phyloP scores from a whole-genome alignment of 2,329 filamentous ascomycete species.

The Cercospora citrullina region DNA sequence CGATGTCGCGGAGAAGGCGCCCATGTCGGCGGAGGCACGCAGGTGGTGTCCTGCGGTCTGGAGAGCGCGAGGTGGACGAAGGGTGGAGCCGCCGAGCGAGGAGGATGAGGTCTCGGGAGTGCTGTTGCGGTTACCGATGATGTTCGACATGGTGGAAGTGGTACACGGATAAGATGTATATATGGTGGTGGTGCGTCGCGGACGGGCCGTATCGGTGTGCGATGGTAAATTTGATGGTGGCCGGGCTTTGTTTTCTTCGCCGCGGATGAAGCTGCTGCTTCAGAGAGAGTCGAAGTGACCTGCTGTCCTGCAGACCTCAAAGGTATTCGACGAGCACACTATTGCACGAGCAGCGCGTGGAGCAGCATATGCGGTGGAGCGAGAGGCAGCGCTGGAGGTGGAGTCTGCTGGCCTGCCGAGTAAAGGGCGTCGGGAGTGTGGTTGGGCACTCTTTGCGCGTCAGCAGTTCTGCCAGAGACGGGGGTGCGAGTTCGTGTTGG shows the following conservation, averaged over 20 bases:
- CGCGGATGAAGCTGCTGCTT: conserved; percentile 11
- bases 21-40: conserved; percentile 94
- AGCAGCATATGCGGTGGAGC: not conserved
- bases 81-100: conserved; percentile 72
- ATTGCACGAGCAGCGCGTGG: not conserved
- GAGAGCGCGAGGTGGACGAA: conserved; percentile 65
- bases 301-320: conserved; percentile 85
- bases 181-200: conserved; percentile 9
- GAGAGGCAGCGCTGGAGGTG: not conserved
- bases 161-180: conserved; percentile 8
- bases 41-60: conserved; percentile 75
- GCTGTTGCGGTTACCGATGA: conserved; percentile 81
- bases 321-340: conserved; percentile 54
- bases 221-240: conserved; percentile 8
- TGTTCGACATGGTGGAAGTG: conserved; percentile 48
- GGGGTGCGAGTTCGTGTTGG: not conserved
- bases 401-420: not conserved
- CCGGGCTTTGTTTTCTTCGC: conserved; percentile 1
- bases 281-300: conserved; percentile 54
- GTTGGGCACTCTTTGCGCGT: not conserved
- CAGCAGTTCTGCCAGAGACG: not conserved
- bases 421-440: not conserved
- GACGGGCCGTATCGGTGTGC: conserved; percentile 15
- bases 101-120: conserved; percentile 87
- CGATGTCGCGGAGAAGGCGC: conserved; percentile 66